Base-by-base conservation (phyloP, 2,329 filamentous ascomycete species). In the Endothia cerciana region DNA sequence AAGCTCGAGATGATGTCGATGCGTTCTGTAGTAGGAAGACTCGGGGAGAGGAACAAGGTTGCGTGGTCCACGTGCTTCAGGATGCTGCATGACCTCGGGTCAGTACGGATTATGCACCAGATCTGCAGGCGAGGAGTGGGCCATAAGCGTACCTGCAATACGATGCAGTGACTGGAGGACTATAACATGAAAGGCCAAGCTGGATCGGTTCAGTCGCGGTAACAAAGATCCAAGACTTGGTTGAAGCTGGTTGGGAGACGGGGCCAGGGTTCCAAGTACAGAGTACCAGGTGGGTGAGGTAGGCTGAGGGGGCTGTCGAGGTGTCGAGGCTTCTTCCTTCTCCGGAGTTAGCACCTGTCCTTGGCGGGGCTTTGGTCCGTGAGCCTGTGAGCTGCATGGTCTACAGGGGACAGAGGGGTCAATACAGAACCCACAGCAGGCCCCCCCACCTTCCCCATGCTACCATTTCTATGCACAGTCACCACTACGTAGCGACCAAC, bases 301-400 rank as follows among this genome's bases (percentile, higher is more conserved):
- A n/a, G n/a, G n/a, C n/a, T n/a, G 33, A 36, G 33, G 25, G 38
- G 28, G 53, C 53, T 56, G 64, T 63, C 64, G 33, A 36, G 64
- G 64, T 53, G 43, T 60, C 60, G 28, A 43, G 41, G 49, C 51
- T 53, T 64, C 57, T 60, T 66, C 61, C 65, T 60, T 47, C 55
- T 64, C 49, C 49, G 62, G 40, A n/a, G 28, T n/a, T 36, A 15
- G 47, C 47, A n/a, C 28, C 25, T 41, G 19, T 17, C 3, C 28
- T 25, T 38, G 40, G 51, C 28, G 51, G 61, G 61, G 60, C 8
- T 49, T 38, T 61, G 62, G 49, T 40, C 65, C 40, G 49, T 64
- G 57, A 57, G 56, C 57, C 47, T 36, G 49, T 64, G 57, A 57
- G 56, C 57, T 47, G 25, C 65, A 64, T 57, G 61, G 61, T 15